phyloP scores from a whole-genome alignment of 1,284 basidiomycete species.

The Macrocybe sp. region DNA sequence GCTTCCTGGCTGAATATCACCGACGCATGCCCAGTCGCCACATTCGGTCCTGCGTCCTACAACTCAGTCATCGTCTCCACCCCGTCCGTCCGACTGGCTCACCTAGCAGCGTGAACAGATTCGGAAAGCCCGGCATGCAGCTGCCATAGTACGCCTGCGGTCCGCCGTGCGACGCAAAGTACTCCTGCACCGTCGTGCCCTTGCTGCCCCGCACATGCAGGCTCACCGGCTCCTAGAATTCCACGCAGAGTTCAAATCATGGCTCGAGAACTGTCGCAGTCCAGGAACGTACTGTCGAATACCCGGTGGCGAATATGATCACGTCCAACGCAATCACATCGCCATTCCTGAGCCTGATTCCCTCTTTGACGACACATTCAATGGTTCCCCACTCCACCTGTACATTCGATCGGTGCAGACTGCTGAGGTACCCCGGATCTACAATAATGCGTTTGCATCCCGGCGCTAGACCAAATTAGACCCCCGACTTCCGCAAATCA shows the following conservation, averaged over 20 bases:
- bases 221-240: constrained; percentile 25
- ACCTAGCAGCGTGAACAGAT: constrained; percentile 43
- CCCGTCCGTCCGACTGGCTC: constrained; percentile 10
- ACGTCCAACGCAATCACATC: constrained; percentile 43
- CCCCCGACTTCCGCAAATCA: not conserved
- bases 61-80: constrained; percentile 7
- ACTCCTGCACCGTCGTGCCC: constrained; percentile 33
- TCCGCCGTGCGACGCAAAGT: constrained; percentile 39
- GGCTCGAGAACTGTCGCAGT: not conserved
- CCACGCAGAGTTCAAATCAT: constrained; percentile 4
- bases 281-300: constrained; percentile 31
- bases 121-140: constrained; percentile 46
- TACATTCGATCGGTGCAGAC: constrained; percentile 48
- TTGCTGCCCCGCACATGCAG: constrained; percentile 33
- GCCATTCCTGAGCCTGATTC: constrained; percentile 44
- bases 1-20: constrained; percentile 47
- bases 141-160: constrained; percentile 44
- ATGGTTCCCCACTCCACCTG: constrained; percentile 41
- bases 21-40: constrained; percentile 48
- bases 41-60: constrained; percentile 38
- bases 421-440: constrained; percentile 47
- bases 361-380: constrained; percentile 35
- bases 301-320: constrained; percentile 48
- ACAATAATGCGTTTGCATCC: constrained; percentile 55
- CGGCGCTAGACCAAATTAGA: constrained; percentile 29